These are phyloP conservation scores for Cladosporium sp. DNA, from an alignment of 2,329 filamentous ascomycete genomes.

Conservation along the genomic window DNA sequence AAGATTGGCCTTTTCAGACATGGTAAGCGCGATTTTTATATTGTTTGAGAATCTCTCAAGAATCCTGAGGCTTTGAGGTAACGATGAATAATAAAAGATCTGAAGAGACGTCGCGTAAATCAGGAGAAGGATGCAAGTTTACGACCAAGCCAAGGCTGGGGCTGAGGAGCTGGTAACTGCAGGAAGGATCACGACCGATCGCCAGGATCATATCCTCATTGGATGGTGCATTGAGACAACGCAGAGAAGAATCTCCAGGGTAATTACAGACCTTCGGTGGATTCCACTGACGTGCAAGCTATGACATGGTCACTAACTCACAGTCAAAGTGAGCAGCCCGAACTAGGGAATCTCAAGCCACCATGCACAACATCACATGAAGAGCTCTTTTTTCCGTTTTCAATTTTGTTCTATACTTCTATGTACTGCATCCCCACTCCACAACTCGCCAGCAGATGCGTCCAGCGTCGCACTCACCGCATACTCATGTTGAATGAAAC, in stretches of 20 bases:
- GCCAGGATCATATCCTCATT: neutral
- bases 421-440: neutral
- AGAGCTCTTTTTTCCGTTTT: neutral
- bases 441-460: neutral
- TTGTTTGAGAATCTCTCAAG: too few relatives aligned
- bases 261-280: neutral
- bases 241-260: neutral
- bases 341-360: neutral
- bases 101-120: too few relatives aligned
- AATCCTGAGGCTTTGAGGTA: too few relatives aligned
- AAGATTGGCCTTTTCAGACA: neutral
- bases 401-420: neutral
- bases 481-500: constrained; percentile 36
- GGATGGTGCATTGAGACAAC: neutral
- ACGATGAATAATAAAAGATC: too few relatives aligned
- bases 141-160: neutral
- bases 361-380: neutral
- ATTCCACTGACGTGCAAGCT: neutral
- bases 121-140: neutral
- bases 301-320: neutral
- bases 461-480: constrained; percentile 7
- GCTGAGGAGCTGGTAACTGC: neutral
- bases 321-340: neutral
- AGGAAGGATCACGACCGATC: neutral
- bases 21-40: neutral